Percentiles rank a stretch among this genome's conserved stretches.
phyloP scores from a whole-genome alignment of 805 yeast species.

The Pichia membranifaciens region DNA sequence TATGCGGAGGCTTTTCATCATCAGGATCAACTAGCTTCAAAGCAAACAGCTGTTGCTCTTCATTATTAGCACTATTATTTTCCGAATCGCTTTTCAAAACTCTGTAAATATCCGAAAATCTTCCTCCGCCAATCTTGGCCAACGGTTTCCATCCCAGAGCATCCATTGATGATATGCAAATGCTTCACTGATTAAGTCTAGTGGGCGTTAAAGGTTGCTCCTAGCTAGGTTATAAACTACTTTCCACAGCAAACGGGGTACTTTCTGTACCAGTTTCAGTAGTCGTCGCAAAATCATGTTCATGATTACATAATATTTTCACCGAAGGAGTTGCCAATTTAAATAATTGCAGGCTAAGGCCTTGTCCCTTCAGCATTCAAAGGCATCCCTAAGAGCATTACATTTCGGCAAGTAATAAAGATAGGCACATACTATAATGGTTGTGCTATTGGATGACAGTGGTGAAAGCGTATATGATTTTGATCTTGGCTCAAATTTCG shows the following conservation, averaged over 20 bases:
- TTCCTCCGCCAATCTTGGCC: conserved; percentile 35
- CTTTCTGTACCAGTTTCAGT: no score
- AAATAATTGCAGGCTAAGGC: no score
- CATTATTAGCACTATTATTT: neutral
- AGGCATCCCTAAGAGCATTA: no score
- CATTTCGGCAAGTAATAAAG: no score
- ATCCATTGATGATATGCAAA: conserved; percentile 4
- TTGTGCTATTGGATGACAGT: neutral
- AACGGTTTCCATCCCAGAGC: conserved; percentile 15
- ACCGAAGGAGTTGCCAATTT: no score
- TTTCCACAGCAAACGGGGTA: no score
- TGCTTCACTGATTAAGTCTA: no score
- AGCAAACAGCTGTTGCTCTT: conserved; percentile 28
- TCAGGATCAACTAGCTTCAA: conserved; percentile 45
- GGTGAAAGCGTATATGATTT: neutral
- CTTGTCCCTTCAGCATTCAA: no score
- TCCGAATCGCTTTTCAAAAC: conserved; percentile 25
- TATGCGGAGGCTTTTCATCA: conserved; percentile 50
- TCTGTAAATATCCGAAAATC: conserved; percentile 37
- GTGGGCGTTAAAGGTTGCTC: no score
- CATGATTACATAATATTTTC: no score
- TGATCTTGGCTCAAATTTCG: neutral
- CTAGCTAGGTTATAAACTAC: no score
- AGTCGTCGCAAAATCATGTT: no score
- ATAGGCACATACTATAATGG: neutral